Percentiles rank a stretch among this genome's conserved stretches.
Evolutionary conservation across 202 grass and related monocot genomes (phyloP).

Genomic region (Sporobolus alterniflorus): DNA sequence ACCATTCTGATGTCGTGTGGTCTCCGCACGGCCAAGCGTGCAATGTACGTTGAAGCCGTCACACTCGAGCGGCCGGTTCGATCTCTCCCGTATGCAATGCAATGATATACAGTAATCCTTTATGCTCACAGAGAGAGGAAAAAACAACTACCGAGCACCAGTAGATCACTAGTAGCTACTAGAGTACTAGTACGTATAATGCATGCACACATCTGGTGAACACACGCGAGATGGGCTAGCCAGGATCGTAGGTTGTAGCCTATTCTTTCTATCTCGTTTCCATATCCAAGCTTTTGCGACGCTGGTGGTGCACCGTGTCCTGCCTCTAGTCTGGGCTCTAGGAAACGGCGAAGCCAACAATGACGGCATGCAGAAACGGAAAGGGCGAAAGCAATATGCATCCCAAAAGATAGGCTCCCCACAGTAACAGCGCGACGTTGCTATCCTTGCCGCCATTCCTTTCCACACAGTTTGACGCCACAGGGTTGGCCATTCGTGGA

Average conservation of each 20-base stretch:
- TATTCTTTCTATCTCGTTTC: background rate
- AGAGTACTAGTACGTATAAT: background rate
- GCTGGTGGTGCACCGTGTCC: background rate
- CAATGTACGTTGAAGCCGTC: background rate
- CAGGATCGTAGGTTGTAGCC: background rate
- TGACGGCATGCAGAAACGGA: slow-evolving; percentile 26
- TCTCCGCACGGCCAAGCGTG: background rate
- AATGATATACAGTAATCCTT: background rate
- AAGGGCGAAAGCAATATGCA: slow-evolving; percentile 24
- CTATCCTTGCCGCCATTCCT: background rate
- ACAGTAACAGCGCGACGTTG: background rate
- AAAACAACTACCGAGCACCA: background rate
- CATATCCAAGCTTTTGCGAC: background rate
- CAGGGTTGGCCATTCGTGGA: too few species aligned
- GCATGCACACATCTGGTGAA: background rate
- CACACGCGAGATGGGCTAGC: background rate
- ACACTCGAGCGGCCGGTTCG: too few species aligned
- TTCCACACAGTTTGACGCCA: background rate
- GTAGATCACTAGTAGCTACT: too few species aligned
- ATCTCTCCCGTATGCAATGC: too few species aligned
- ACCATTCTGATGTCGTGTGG: background rate
- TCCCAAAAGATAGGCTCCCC: background rate
- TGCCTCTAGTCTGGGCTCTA: background rate
- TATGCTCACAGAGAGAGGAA: background rate
- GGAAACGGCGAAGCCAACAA: background rate